Base-by-base conservation (phyloP, 2,329 filamentous ascomycete species). In the Cercospora sp. region DNA sequence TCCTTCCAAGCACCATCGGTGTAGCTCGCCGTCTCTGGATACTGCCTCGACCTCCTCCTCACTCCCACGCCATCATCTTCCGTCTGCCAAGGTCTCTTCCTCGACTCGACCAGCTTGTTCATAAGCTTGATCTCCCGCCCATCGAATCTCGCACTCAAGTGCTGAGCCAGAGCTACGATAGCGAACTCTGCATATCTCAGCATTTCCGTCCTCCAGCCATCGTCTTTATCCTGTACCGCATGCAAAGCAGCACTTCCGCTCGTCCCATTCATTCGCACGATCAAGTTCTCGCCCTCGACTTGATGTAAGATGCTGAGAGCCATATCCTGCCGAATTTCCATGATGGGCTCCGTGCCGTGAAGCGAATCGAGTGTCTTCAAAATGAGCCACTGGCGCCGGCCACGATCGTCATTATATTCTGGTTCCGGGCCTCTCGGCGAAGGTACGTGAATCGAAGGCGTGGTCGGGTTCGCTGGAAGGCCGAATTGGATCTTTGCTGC, bases 171-270 rank as follows among this genome's bases (percentile, higher is more conserved):
- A 34, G 24, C 40, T 9, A 66, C 57, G 49, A 66, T 51, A 5
- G 55, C 63, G 30, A 66, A 61, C 12, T 37, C 34, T 12, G 43
- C 57, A 32, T 34, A 59, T 26, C 16, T 37, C 55, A 61, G 28
- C 63, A 66, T 66, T 37, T 61, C 53, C 9, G 16, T 59, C 37
- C 57, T 18, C 63, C 63, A 66, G 9, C 16, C 63, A 16, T 34
- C 37, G n/a, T 53, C 57, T 13, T 59, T 61, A n/a, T 51, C 45
- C 37, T 24, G 55, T 2, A 61, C 55, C 5, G 63, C 37, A 5
- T 57, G 55, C 28, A 61, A 8, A n/a, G 24, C 16, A n/a, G 24
- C 10, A 2, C 12, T 30, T 32, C 51, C 55, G 26, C n/a, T 10
- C 16, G 28, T 18, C 7, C 57, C 55, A 26, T 30, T 37, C 9